Base-by-base conservation (phyloP, 2,329 filamentous ascomycete genomes). In the Penicillium sp. region DNA sequence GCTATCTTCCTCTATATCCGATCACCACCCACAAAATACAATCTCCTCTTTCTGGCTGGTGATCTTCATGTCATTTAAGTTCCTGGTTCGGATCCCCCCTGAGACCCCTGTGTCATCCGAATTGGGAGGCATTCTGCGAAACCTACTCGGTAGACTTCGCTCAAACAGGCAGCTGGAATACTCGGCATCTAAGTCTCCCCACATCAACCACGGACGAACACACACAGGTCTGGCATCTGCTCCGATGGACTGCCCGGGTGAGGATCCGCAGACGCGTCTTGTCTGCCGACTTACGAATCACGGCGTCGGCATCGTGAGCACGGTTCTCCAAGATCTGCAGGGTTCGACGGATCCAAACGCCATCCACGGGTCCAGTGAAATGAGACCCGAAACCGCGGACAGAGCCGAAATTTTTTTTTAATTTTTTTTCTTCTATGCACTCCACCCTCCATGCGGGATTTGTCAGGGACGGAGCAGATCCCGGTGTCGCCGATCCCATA, bases 291-390 rank as follows among this genome's bases (percentile, higher is more conserved):
- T 24, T 23, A 49, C 57, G 51, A 58, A 61, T 63, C 59, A 58
- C n/a, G 49, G 53, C 38, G 18, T 63, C 61, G 59, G 61, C 58
- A 53, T 61, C 47, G 41, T 44, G 23, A 23, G 42, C 41, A 24
- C 45, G 56, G n/a, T 33, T 49, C 50, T 42, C 45, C 38, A 44
- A 42, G 61, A 63, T 64, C 61, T 57, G 60, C 61, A 64, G 60
- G 60, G 61, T 60, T 60, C 44, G 53, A 62, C 56, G 54, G 58
- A 52, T 56, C 58, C 49, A 44, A 41, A 51, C 50, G 51, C 56
- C 47, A 59, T 53, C 59, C 59, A 60, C 29, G 47, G 58, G 41
- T 45, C 51, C 45, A 53, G 23, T 33, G 48, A 54, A 58, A 55
- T 57, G 42, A 52, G 50, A 41, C 52, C 53, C 41, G 23, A 42